phyloP scores from a whole-genome alignment of 2,329 filamentous ascomycete species.

The Paecilomyces sp. region DNA sequence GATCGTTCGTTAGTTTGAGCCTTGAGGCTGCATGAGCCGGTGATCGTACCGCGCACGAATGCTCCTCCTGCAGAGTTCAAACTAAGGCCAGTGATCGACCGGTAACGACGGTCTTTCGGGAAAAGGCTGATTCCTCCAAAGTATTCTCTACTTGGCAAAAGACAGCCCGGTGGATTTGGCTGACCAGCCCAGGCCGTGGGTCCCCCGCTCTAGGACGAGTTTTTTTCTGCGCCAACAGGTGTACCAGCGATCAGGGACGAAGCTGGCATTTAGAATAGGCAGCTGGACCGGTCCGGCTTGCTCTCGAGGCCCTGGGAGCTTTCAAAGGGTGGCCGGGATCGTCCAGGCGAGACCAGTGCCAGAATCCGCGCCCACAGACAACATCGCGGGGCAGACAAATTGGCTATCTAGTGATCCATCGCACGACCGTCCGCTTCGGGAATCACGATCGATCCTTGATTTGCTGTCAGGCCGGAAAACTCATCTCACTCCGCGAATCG shows the following conservation, averaged over 20 bases:
- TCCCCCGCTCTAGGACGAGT: neutral
- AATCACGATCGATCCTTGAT: neutral
- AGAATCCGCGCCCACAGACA: neutral
- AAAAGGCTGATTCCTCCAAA: neutral
- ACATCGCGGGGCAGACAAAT: neutral
- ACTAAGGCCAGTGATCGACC: conserved; percentile 1
- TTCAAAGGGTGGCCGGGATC: neutral
- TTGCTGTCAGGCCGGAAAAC: neutral
- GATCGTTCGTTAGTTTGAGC: neutral
- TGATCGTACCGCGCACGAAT: neutral
- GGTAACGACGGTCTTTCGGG: neutral
- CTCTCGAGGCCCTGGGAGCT: neutral
- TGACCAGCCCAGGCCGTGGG: neutral
- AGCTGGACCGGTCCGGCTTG: neutral
- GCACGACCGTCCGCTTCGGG: neutral
- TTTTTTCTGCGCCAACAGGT: neutral
- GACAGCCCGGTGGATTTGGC: neutral
- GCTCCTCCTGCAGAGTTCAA: neutral
- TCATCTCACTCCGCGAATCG: neutral
- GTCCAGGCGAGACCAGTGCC: neutral
- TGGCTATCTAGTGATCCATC: neutral
- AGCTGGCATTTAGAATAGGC: neutral
- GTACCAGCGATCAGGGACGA: neutral
- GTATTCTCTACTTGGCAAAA: neutral
- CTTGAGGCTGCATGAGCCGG: neutral